Evolutionary conservation across 306 rosid species (phyloP), one percentile per base, ranked within the genome.

Genomic region (Vigna radiata): DNA sequence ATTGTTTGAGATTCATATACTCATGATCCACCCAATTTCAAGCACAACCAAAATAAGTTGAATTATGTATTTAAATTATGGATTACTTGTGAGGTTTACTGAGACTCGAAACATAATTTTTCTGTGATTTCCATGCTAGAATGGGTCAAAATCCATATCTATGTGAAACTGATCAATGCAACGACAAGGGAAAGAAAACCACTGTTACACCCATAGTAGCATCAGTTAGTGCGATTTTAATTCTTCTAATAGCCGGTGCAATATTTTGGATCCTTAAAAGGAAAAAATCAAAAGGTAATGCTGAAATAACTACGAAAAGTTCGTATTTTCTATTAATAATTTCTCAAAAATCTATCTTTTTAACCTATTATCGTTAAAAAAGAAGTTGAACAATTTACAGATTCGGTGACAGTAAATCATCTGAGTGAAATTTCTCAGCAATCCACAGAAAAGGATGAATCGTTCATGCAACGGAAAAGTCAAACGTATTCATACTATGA

Each of bases 111-210:
- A 39, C 18, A 37, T 25, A n/a, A 17, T 47, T 1, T 16, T 75
- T 36, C 2, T 4, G 3, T 48, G 19, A 59, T 73, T 67, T 67
- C 41, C 12, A 44, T 85, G 36, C 41, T 47, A 90, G 93, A 1
- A 71, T 48, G 68, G 77, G 65, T 14, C 79, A 70, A 69, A 88
- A 87, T 78, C 84, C 81, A 64, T 1, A 56, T 77, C 82, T 82
- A 27, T 79, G 82, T 79, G 53, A 43, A 52, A 33, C 70, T 6
- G 29, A 23, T 21, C 8, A 82, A 4, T 83, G 90, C 62, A 44
- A 58, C 27, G 4, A 66, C 18, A 58, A n/a, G 53, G 70, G 21
- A 33, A 55, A 49, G 16, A 10, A 23, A 8, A 23, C 10, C 1
- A 56, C 50, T 3, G 31, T 79, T 3, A 7, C 72, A 56, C 86